These are phyloP conservation scores for Trichoderma gamsii DNA, from an alignment of 495 filamentous ascomycete species.

Conservation along the genomic window DNA sequence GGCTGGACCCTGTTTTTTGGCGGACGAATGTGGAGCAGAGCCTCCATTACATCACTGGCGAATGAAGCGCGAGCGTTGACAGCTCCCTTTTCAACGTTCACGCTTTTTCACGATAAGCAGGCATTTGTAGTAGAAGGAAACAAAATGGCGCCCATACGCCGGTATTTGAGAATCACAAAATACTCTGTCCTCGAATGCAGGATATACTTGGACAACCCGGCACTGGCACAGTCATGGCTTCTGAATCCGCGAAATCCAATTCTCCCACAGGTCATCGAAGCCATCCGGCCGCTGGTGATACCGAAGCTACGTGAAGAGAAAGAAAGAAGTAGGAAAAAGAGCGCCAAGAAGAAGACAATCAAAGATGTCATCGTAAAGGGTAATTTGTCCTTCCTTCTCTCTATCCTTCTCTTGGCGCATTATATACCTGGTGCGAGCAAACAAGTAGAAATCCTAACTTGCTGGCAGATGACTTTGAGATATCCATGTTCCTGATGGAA, in stretches of 20 bases:
- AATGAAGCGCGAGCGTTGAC: neutral
- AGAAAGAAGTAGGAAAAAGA: conserved; percentile 54
- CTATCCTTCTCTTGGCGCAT: neutral
- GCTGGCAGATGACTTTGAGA: conserved; percentile 81
- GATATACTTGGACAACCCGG: conserved; percentile 89
- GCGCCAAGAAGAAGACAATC: conserved; percentile 57
- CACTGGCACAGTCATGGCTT: conserved; percentile 74
- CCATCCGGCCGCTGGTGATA: conserved; percentile 74
- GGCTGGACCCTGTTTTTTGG: neutral
- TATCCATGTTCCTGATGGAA: conserved; percentile 87
- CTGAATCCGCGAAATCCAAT: conserved; percentile 64
- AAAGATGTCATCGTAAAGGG: conserved; percentile 85
- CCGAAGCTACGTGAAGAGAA: conserved; percentile 89
- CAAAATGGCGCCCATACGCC: conserved; percentile 72
- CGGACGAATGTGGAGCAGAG: neutral
- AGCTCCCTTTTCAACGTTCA: neutral
- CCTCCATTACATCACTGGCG: conserved; percentile 6
- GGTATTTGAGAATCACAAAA: conserved; percentile 78
- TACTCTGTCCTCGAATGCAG: conserved; percentile 90
- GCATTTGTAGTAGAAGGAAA: neutral
- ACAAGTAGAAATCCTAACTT: conserved; percentile 19
- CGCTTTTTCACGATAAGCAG: neutral
- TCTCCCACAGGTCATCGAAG: conserved; percentile 73
- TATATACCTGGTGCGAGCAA: neutral
- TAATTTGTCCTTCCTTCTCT: conserved; percentile 30